Base-by-base conservation (phyloP, 352 stramenopile species). In the Phytophthora nicotianae region DNA sequence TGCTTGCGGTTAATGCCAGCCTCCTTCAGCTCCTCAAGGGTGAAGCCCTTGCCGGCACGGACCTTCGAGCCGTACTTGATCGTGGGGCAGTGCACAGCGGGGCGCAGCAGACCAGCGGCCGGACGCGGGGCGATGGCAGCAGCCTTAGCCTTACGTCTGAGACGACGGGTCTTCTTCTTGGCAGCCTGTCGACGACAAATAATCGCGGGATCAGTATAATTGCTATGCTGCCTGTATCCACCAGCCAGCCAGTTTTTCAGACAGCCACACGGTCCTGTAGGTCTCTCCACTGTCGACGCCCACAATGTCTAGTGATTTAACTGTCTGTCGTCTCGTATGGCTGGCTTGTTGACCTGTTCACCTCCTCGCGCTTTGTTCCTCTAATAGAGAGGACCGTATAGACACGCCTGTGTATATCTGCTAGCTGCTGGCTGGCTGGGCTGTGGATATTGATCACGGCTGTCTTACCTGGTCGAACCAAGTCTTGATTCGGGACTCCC, bases 21-120 rank as follows among this genome's bases (percentile, higher is more conserved):
- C 59, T 93, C 95, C 89, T 99, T 99, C 49, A 99, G 81, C 89
- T 99, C 98, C 67, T 98, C 96, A 53, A 99, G 80, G 53, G 97
- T 98, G 86, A 99, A 99, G 60, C 98, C 98, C 77, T 97, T 97
- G 66, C 98, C 98, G 29, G 98, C 88, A 77, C 97, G 94, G 41
- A 98, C 83, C 90, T 99, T 99, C 49, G 94, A 97, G 62, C 94
- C 98, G 83, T 99, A 99, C 81, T 98, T 97, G 72, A 97, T 83
- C 55, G 98, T 99, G 56, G 93, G 97, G 86, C 97, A 99, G 80
- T 99, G 97, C 56, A 99, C 98, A 35, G 96, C 88, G 52, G 98
- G 98, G 58, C 97, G 89, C 54, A 99, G 86, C 32, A 97, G 86
- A 86, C 96, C 93, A 77, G 97, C 90, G 42, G 97, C 85, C 60